Percentiles rank a stretch among this genome's conserved stretches.
Conservation (phyloP, 257 asterid genomes). For the Solanum pimpinellifolium region DNA sequence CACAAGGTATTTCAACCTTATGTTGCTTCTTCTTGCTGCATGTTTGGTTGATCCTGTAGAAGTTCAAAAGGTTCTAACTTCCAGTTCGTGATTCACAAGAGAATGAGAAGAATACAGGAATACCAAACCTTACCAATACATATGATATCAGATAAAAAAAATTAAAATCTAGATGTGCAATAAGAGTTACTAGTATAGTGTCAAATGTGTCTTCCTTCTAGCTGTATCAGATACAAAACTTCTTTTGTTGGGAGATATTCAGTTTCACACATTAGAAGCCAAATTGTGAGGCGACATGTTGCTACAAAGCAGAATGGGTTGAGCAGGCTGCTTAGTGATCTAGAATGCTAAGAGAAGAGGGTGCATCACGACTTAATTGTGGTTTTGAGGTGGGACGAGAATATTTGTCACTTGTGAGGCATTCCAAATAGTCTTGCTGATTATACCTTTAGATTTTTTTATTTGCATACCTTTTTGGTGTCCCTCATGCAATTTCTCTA, state of each 20-base stretch:
- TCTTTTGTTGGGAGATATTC: neutral
- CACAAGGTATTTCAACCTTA: neutral
- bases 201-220: neutral
- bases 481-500: neutral
- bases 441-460: neutral
- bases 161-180: neutral
- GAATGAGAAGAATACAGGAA: neutral
- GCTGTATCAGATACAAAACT: neutral
- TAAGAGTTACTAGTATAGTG: neutral
- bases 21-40: neutral
- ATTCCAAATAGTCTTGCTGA: neutral
- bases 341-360: neutral
- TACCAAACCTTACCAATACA: neutral
- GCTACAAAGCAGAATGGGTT: neutral
- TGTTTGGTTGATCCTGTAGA: neutral
- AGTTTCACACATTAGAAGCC: neutral
- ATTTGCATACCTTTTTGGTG: neutral
- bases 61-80: neutral
- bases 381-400: neutral
- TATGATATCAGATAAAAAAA: neutral
- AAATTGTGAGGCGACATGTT: neutral
- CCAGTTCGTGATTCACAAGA: neutral
- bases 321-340: neutral
- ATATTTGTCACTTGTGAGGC: neutral
- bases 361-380: neutral